These are phyloP conservation scores for Adansonia madagascariensis DNA, from an alignment of 441 rosid species.

Conservation along the genomic window DNA sequence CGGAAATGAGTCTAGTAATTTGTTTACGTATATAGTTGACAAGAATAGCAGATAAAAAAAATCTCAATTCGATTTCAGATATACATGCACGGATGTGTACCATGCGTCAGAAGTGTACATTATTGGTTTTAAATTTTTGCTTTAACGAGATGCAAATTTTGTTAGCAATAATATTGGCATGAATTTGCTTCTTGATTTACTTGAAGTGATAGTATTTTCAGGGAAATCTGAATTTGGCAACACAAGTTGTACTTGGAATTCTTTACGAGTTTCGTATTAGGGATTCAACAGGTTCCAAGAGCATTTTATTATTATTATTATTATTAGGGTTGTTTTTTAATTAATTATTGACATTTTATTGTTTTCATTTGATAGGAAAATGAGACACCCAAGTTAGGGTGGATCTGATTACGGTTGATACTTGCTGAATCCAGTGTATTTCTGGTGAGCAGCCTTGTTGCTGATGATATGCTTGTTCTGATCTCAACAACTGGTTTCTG, in stretches of 20 bases:
- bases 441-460: not conserved
- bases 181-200: not conserved
- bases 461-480: not conserved
- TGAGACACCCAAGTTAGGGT: not conserved
- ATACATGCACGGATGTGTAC: conserved; percentile 40
- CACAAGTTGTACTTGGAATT: not conserved
- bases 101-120: conserved; percentile 50
- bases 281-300: not conserved
- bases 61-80: conserved; percentile 33
- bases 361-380: not conserved
- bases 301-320: not conserved
- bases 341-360: not conserved
- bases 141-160: conserved; percentile 14
- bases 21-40: conserved; percentile 51
- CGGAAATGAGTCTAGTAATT: conserved; percentile 35
- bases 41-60: conserved; percentile 30
- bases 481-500: not conserved
- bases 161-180: conserved; percentile 6
- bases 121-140: conserved; percentile 51
- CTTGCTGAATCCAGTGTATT: not conserved
- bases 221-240: not conserved
- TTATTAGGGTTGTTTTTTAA: not conserved
- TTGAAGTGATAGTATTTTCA: not conserved
- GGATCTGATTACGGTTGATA: not conserved
- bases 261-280: not conserved